Evolutionary conservation across 257 asterid species (phyloP).

Genomic region (Solanum ossicruentum): DNA sequence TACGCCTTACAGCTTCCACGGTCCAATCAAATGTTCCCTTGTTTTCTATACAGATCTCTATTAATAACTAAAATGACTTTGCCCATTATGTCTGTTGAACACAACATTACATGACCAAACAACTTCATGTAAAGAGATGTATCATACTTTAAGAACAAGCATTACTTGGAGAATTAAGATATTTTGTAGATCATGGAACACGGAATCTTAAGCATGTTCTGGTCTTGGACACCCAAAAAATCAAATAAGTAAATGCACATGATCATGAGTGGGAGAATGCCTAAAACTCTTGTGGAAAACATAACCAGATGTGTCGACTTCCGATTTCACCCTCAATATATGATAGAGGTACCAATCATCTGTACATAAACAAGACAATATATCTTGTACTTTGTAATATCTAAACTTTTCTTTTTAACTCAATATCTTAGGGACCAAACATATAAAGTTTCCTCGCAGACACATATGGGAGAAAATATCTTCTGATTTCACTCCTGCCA

Average conservation of each 20-base stretch:
- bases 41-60: background rate
- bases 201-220: background rate
- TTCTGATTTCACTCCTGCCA: background rate
- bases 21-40: background rate
- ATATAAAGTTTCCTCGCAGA: background rate
- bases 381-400: background rate
- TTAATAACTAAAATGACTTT: background rate
- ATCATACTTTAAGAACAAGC: background rate
- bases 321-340: background rate
- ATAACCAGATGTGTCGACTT: background rate
- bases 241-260: background rate
- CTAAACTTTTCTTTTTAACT: background rate
- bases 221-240: background rate
- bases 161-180: background rate
- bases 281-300: background rate
- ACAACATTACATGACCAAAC: background rate
- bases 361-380: background rate
- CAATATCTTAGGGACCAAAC: background rate
- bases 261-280: background rate
- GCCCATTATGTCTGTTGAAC: background rate
- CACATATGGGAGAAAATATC: background rate
- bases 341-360: background rate
- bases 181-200: background rate
- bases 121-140: background rate
- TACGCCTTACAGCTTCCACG: background rate